Evolutionary conservation across 2,329 filamentous ascomycete genomes (phyloP).

Genomic region (Rosellinia necatrix): DNA sequence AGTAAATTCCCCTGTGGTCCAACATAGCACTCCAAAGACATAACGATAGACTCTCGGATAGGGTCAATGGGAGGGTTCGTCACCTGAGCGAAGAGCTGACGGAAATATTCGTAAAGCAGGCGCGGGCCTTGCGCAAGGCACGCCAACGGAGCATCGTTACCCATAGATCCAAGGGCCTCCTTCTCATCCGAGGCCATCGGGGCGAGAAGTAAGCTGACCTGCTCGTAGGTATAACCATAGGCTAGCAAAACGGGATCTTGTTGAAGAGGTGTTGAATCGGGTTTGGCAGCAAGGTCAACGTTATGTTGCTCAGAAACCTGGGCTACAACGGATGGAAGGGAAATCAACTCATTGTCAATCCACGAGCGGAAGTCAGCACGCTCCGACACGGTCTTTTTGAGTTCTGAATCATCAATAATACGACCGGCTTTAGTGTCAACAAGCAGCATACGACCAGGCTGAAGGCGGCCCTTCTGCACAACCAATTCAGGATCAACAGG

Average conservation of each 20-base stretch:
- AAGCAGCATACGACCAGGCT: conserved; percentile 93
- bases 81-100: conserved; percentile 95
- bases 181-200: conserved; percentile 98
- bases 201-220: conserved; percentile 86
- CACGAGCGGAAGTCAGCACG: conserved; percentile 87
- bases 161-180: conserved; percentile 96
- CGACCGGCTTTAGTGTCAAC: conserved; percentile 88
- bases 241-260: conserved; percentile 83
- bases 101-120: conserved; percentile 94
- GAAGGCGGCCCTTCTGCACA: conserved; percentile 89
- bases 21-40: conserved; percentile 96
- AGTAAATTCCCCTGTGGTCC: conserved; percentile 93
- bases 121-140: conserved; percentile 89
- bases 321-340: conserved; percentile 74
- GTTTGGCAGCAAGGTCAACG: conserved; percentile 67
- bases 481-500: conserved; percentile 87
- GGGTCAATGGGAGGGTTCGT: conserved; percentile 98
- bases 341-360: conserved; percentile 85
- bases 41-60: conserved; percentile 95
- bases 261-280: conserved; percentile 74
- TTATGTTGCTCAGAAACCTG: conserved; percentile 60
- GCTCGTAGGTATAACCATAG: conserved; percentile 94
- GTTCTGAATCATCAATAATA: conserved; percentile 90
- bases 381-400: conserved; percentile 86
- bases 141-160: conserved; percentile 91